Evolutionary conservation across 2,329 filamentous ascomycete genomes (phyloP), one percentile per base, ranked within the genome.

Genomic region (Penicillium rolfsii): DNA sequence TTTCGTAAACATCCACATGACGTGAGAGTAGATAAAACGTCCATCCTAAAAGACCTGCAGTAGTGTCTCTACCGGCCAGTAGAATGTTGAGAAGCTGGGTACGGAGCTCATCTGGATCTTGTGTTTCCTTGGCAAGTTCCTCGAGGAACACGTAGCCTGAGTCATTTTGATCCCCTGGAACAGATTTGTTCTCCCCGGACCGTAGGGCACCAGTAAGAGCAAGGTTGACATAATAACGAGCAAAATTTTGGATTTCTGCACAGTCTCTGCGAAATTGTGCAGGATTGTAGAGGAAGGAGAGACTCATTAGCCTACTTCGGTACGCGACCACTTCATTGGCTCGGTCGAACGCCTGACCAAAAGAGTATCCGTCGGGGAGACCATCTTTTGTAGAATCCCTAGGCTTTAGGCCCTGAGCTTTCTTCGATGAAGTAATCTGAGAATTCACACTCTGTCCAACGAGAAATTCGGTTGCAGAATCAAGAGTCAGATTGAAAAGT

Each of bases 21-120:
- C 58, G 64, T 43, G 87, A 84, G 1, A 96, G 82, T 74, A 95
- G 90, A 74, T 93, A 92, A 59, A 95, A 81, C 22, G 84, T 80
- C 89, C 90, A 95, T 0, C 86, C 89, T 0, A 96, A 81, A 0
- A 89, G 90, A 9, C 84, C 85, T 36, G 91, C 91, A 0, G 91
- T 96, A 12, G 91, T 95, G 74, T 96, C 91, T 19, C 72, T 64
- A 8, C 90, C 91, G 1, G 91, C 91, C 14, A 96, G 82, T 1
- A 96, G 83, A 3, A 95, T 84, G 43, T 88, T 87, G 30, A 93
- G 82, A 57, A 95, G 80, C 76, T 96, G 91, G 76, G 95, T 91
- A 80, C 82, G 61, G 79, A 85, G n/a, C n/a, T n/a, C 19, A 3
- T 40, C 4, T 0, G 38, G 52, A 11, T 59, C 56, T 24, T 16